Conservation (phyloP, 2,329 filamentous ascomycete genomes). For the Colletotrichum shisoi region DNA sequence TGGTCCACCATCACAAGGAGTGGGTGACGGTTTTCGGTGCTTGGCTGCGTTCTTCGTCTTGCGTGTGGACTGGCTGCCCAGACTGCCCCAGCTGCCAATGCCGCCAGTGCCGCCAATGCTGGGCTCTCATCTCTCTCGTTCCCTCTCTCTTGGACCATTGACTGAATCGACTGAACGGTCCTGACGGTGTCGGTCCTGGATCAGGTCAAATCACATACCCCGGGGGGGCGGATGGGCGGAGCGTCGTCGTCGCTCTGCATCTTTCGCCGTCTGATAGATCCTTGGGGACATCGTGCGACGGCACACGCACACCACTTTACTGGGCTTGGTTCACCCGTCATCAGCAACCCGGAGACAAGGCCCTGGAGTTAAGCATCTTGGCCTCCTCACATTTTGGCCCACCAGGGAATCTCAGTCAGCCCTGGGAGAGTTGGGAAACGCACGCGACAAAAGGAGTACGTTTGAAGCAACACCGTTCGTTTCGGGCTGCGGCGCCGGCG, state of each 20-base stretch:
- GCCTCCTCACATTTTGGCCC: background rate
- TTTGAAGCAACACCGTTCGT: constrained; percentile 20
- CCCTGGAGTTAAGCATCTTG: background rate
- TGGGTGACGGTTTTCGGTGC: no score
- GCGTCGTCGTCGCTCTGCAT: background rate
- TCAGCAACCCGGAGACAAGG: background rate
- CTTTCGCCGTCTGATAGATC: background rate
- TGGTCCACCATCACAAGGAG: no score
- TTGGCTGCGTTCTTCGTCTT: no score
- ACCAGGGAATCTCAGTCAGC: background rate
- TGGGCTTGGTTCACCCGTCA: background rate
- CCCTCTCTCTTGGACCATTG: background rate
- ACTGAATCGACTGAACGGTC: background rate
- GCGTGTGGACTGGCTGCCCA: no score
- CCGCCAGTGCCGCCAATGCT: background rate
- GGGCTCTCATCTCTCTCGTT: background rate
- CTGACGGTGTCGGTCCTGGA: background rate
- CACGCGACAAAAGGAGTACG: background rate
- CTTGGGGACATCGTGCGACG: background rate
- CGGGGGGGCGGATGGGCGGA: background rate
- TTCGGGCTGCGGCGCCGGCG: constrained; percentile 6
- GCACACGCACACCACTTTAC: background rate
- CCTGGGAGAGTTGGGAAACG: background rate
- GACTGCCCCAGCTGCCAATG: background rate
- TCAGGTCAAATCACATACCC: background rate